A percentile compares a stretch with the other conserved stretches of the same genome.
These are phyloP conservation scores for Acacia concinna DNA, from an alignment of 331 rosid species.

Conservation along the genomic window DNA sequence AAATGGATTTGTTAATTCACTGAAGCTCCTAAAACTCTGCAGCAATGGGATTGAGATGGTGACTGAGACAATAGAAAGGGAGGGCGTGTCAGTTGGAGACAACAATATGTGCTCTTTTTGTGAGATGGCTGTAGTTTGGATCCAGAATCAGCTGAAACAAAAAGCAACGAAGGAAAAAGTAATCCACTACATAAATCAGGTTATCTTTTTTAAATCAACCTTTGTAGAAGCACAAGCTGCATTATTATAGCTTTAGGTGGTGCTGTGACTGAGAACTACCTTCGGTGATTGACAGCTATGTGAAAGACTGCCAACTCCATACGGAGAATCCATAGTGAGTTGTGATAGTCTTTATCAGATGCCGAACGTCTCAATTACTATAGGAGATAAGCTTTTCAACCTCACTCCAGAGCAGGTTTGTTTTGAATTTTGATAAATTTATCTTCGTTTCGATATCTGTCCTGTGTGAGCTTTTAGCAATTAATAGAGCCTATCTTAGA, in stretches of 20 bases:
- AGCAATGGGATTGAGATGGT: constrained; percentile 66
- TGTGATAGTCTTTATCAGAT: constrained; percentile 55
- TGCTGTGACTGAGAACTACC: constrained; percentile 14
- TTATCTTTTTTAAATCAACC: constrained; percentile 34
- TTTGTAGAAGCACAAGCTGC: constrained; percentile 15
- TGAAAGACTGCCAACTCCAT: constrained; percentile 72
- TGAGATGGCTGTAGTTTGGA: constrained; percentile 76
- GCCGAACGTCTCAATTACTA: constrained; percentile 77
- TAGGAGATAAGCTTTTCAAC: constrained; percentile 50
- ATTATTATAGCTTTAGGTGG: background rate
- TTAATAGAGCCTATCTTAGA: too few relatives aligned
- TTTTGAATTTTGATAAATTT: background rate
- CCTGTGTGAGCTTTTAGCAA: background rate
- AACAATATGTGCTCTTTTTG: constrained; percentile 61
- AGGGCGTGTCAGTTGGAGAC: constrained; percentile 39
- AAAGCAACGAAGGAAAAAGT: constrained; percentile 61
- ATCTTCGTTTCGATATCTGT: background rate
- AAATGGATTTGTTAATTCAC: too few relatives aligned
- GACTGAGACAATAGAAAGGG: constrained; percentile 44
- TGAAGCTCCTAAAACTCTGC: constrained; percentile 14
- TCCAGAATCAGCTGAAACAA: constrained; percentile 70
- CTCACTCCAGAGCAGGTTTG: constrained; percentile 80
- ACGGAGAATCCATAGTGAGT: constrained; percentile 64
- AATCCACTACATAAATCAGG: constrained; percentile 64
- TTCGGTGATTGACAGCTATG: constrained; percentile 53